Percentiles rank a stretch among this genome's conserved stretches.
Evolutionary conservation across 768 basidiomycete species (phyloP).

Genomic region (Amanita phalloides): DNA sequence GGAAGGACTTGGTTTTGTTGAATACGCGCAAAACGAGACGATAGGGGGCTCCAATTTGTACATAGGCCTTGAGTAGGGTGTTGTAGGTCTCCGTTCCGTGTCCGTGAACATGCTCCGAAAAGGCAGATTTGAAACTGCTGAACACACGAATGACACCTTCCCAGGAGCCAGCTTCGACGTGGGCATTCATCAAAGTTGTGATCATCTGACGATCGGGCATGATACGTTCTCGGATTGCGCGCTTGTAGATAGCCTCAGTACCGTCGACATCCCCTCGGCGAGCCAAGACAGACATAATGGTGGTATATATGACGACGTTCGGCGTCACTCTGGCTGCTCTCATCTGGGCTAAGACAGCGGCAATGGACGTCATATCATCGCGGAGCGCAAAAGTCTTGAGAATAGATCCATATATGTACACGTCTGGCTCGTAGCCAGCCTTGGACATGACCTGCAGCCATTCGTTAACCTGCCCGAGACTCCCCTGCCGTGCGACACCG

Average conservation of each 20-base stretch:
- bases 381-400: constrained; percentile 43
- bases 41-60: constrained; percentile 73
- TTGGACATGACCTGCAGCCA: constrained; percentile 43
- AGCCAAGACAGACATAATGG: constrained; percentile 57
- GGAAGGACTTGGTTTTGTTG: constrained; percentile 31
- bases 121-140: constrained; percentile 38
- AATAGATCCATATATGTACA: constrained; percentile 47
- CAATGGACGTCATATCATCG: constrained; percentile 44
- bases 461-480: constrained; percentile 35
- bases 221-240: constrained; percentile 51
- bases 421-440: constrained; percentile 41
- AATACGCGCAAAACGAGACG: constrained; percentile 51
- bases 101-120: constrained; percentile 17
- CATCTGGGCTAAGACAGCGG: constrained; percentile 51
- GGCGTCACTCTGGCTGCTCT: constrained; percentile 34
- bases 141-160: constrained; percentile 60
- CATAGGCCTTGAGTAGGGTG: constrained; percentile 74
- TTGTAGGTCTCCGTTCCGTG: constrained; percentile 60
- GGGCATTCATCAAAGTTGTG: constrained; percentile 68
- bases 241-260: constrained; percentile 58
- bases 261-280: constrained; percentile 47
- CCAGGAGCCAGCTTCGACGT: constrained; percentile 78
- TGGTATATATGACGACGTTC: constrained; percentile 48
- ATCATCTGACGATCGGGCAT: constrained; percentile 56
- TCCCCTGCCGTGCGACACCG: constrained; percentile 33